Percentiles rank a stretch among this genome's conserved stretches.
These are phyloP conservation scores for Piper betle DNA, from an alignment of 164 flowering plant genomes.

Conservation along the genomic window DNA sequence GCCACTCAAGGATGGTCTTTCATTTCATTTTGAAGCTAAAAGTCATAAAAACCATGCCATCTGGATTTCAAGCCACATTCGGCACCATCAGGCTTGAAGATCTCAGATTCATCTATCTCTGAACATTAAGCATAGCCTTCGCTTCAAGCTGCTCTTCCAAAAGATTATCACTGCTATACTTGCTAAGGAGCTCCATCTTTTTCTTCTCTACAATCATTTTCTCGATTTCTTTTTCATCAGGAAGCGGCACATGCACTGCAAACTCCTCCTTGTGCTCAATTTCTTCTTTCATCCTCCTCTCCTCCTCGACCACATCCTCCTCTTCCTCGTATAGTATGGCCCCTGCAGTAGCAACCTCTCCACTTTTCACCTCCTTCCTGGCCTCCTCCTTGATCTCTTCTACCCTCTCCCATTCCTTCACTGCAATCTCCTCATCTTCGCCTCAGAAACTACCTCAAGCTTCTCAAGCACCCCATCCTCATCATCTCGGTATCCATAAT, in stretches of 20 bases:
- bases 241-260: constrained; percentile 82
- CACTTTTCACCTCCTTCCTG: constrained; percentile 60
- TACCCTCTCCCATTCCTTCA: constrained; percentile 62
- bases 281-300: constrained; percentile 34
- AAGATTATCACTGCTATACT: constrained; percentile 56
- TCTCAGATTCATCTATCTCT: constrained; percentile 17
- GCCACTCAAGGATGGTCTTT: too few species aligned
- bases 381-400: constrained; percentile 75
- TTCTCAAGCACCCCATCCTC: constrained; percentile 77
- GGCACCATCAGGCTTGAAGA: too few species aligned
- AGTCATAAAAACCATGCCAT: too few species aligned
- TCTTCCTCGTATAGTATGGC: constrained; percentile 61
- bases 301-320: constrained; percentile 84
- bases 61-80: too few species aligned
- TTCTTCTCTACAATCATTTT: constrained; percentile 91
- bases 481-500: constrained; percentile 86
- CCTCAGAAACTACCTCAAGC: constrained; percentile 68
- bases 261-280: constrained; percentile 47
- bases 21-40: too few species aligned
- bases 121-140: constrained; percentile 77
- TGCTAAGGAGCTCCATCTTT: constrained; percentile 74
- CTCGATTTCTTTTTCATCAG: constrained; percentile 92
- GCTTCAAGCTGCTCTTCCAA: constrained; percentile 78
- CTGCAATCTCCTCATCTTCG: constrained; percentile 45
- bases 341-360: constrained; percentile 40